phyloP scores from a whole-genome alignment of 768 basidiomycete species.

The Zangia roseola region DNA sequence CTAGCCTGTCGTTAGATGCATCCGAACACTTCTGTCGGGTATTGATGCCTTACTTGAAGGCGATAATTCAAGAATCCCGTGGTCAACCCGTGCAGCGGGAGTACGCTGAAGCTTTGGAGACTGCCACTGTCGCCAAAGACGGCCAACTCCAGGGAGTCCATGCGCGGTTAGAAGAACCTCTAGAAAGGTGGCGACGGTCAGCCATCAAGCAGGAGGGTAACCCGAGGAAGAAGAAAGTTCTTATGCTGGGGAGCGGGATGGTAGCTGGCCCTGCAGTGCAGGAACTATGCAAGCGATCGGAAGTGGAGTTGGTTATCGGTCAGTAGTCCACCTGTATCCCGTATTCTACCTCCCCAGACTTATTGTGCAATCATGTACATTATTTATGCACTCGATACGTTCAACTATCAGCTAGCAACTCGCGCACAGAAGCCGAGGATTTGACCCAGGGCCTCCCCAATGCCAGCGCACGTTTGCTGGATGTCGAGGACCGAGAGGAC shows the following conservation, averaged over 20 bases:
- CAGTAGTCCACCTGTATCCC: conserved; percentile 30
- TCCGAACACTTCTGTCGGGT: conserved; percentile 70
- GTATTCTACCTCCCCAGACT: conserved; percentile 14
- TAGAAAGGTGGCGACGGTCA: conserved; percentile 42
- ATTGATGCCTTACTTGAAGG: conserved; percentile 65
- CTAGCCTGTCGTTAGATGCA: conserved; percentile 80
- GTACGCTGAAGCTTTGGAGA: conserved; percentile 45
- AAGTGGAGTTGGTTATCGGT: conserved; percentile 79
- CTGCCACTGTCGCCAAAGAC: conserved; percentile 65
- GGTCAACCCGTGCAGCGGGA: conserved; percentile 29
- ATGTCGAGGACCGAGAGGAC: conserved; percentile 49
- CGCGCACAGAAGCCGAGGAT: conserved; percentile 51
- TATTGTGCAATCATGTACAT: conserved; percentile 10
- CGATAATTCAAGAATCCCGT: conserved; percentile 47
- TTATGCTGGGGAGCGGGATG: conserved; percentile 93
- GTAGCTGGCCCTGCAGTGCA: conserved; percentile 88
- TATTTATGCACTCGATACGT: conserved; percentile 4
- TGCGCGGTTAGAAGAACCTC: conserved; percentile 54
- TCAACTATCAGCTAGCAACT: conserved; percentile 65
- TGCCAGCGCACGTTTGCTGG: conserved; percentile 55
- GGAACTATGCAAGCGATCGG: conserved; percentile 58
- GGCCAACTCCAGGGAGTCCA: conserved; percentile 57
- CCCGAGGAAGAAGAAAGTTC: conserved; percentile 56
- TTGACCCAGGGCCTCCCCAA: conserved; percentile 46
- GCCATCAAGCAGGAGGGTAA: conserved; percentile 1